phyloP scores from a whole-genome alignment of 345 rosid species.

The Excoecaria agallocha region DNA sequence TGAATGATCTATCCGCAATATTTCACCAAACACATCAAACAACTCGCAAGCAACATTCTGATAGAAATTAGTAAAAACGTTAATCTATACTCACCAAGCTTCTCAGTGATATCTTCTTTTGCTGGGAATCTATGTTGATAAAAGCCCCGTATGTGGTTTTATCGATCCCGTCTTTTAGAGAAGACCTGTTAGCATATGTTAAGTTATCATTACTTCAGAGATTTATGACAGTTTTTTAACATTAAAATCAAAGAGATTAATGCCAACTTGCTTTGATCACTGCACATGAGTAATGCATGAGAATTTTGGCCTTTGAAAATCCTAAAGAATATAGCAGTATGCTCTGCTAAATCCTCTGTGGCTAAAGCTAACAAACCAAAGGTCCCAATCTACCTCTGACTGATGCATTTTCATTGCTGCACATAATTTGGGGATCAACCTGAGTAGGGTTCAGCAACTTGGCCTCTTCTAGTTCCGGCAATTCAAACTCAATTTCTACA shows the following conservation, averaged over 20 bases:
- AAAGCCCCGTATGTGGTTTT: slow-evolving; percentile 55
- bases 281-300: slow-evolving; percentile 53
- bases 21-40: slow-evolving; percentile 4
- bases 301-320: slow-evolving; percentile 38
- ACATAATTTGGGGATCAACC: slow-evolving; percentile 43
- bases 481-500: slow-evolving; percentile 48
- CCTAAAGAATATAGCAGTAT: slow-evolving; percentile 60
- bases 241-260: neutral
- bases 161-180: slow-evolving; percentile 37
- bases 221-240: neutral
- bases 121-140: slow-evolving; percentile 41
- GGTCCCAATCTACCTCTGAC: slow-evolving; percentile 49
- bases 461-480: slow-evolving; percentile 31
- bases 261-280: slow-evolving; percentile 49
- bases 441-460: slow-evolving; percentile 29
- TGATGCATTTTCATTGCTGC: slow-evolving; percentile 32
- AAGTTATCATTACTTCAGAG: neutral
- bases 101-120: slow-evolving; percentile 40
- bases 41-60: neutral
- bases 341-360: slow-evolving; percentile 47
- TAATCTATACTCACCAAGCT: slow-evolving; percentile 25
- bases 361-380: slow-evolving; percentile 65
- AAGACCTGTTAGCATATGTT: slow-evolving; percentile 38
- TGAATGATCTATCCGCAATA: slow-evolving; percentile 40
- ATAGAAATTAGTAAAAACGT: neutral